Base-by-base conservation (phyloP, 2,329 filamentous ascomycete genomes). In the Colletotrichum sp. region DNA sequence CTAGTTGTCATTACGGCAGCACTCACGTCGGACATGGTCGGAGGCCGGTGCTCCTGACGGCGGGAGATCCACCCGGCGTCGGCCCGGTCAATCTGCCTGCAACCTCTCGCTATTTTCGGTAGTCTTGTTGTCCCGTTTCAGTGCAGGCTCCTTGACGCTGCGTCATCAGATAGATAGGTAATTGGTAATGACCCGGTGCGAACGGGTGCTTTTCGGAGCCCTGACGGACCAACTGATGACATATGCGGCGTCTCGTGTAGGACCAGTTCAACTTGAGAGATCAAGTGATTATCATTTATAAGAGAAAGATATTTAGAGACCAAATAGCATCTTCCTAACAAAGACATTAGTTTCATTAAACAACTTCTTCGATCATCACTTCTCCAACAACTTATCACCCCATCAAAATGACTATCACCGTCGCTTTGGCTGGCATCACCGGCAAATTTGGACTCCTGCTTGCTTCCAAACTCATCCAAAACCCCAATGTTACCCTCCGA, bases 351-450 rank as follows among this genome's bases (percentile, higher is more conserved):
- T 4, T 6, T 21, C 43, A 21, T 52, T 6, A 4, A 52, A n/a
- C 4, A 52, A 5, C 30, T 30, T 61, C 18, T 34, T 24, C 5
- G 5, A 61, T 62, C 24, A 14, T 21, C n/a, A 26, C 18, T 6
- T 3, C 21, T 21, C n/a, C 12, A 3, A 26, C 2, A 18, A 10
- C 16, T n/a, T n/a, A 34, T 18, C 58, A 14, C 4, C 16, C 13
- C 6, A 30, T 62, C 58, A 14, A 18, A 0, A 75, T 75, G 74
- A 16, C 68, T 18, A 30, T 68, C 43, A 79, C 76, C n/a, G 76
- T 84, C 56, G 83, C 78, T 8, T 81, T 83, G 55, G 81, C 81
- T 16, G 83, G 81, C 28, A 81, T 83, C 62, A 85, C 82, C 28
- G 75, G 75, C 28, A 83, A 81, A 67, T 82, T 85, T 61, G 84